Conservation (phyloP, 164 flowering plant genomes). For the Annona cherimola region DNA sequence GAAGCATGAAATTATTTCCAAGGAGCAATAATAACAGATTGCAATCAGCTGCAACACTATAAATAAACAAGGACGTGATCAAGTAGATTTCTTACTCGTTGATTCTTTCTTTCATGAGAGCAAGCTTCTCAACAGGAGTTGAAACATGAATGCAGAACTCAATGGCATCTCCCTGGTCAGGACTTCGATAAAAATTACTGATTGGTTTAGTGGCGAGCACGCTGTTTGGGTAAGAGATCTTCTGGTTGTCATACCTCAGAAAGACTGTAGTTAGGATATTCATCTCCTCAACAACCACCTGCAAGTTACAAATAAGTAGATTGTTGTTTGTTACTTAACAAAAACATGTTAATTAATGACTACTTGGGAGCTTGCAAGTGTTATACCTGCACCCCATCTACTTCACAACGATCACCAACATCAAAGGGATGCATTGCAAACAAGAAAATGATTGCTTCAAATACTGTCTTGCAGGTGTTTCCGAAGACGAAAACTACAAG, state of each 20-base stretch:
- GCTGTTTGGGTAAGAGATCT: slow-evolving; percentile 53
- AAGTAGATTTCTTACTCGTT: slow-evolving; percentile 21
- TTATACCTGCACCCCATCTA: slow-evolving; percentile 56
- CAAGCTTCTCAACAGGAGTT: slow-evolving; percentile 49
- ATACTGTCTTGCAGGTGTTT: slow-evolving; percentile 48
- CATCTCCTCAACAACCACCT: slow-evolving; percentile 72
- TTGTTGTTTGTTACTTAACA: background rate
- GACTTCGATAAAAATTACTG: slow-evolving; percentile 50
- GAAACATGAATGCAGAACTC: slow-evolving; percentile 52
- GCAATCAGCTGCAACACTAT: too few species aligned
- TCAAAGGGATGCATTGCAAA: slow-evolving; percentile 61
- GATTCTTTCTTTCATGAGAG: slow-evolving; percentile 37
- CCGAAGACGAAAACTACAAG: slow-evolving; percentile 52
- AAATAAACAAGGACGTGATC: background rate
- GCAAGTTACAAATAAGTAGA: slow-evolving; percentile 3
- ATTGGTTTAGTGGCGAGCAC: slow-evolving; percentile 46
- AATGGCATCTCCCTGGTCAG: slow-evolving; percentile 50
- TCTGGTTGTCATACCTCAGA: slow-evolving; percentile 50
- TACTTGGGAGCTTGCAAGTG: background rate
- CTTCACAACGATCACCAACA: slow-evolving; percentile 59
- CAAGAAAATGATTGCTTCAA: slow-evolving; percentile 55
- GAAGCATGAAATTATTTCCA: background rate
- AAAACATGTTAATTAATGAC: background rate
- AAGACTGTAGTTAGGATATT: slow-evolving; percentile 61
- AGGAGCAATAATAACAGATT: background rate